These are phyloP conservation scores for Cryphonectria carpinicola DNA, from an alignment of 2,329 filamentous ascomycete genomes.

Conservation along the genomic window DNA sequence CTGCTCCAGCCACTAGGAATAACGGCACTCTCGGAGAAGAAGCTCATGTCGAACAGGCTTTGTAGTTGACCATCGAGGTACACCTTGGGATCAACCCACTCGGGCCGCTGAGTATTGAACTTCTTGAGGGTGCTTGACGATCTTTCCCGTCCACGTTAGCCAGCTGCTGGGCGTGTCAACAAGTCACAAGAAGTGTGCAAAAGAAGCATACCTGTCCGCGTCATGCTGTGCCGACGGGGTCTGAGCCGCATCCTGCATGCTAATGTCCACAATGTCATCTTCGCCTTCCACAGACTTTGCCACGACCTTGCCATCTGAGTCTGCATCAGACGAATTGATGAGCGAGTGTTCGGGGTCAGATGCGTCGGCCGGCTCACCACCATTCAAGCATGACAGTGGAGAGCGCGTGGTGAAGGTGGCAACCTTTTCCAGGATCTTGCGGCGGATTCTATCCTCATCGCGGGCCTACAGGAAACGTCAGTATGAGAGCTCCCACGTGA, in stretches of 20 bases:
- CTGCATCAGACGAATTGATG: constrained; percentile 64
- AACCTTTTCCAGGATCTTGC: constrained; percentile 78
- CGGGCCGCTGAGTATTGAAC: constrained; percentile 56
- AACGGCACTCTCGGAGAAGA: constrained; percentile 61
- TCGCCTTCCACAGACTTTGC: constrained; percentile 84
- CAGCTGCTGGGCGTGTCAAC: background rate
- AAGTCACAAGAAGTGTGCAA: background rate
- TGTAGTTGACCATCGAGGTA: constrained; percentile 68
- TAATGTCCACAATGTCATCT: constrained; percentile 88
- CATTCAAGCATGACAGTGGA: background rate
- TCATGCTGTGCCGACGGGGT: constrained; percentile 27
- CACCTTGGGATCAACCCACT: constrained; percentile 55
- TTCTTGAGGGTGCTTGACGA: constrained; percentile 44
- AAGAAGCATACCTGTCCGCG: constrained; percentile 36
- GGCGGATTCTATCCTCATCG: constrained; percentile 71
- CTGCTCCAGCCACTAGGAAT: constrained; percentile 73
- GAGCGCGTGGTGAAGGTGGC: constrained; percentile 75
- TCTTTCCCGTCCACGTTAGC: constrained; percentile 25
- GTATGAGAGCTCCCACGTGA: constrained; percentile 40
- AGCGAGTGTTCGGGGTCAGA: constrained; percentile 72
- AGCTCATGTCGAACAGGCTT: constrained; percentile 77
- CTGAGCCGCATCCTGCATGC: constrained; percentile 69
- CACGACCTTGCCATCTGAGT: constrained; percentile 68
- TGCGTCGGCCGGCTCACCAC: constrained; percentile 57
- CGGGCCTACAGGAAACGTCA: constrained; percentile 43